A percentile compares a stretch with the other conserved stretches of the same genome.
Evolutionary conservation across 371 early-diverging fungal genomes (phyloP).

Genomic region (Saksenaea oblongispora): DNA sequence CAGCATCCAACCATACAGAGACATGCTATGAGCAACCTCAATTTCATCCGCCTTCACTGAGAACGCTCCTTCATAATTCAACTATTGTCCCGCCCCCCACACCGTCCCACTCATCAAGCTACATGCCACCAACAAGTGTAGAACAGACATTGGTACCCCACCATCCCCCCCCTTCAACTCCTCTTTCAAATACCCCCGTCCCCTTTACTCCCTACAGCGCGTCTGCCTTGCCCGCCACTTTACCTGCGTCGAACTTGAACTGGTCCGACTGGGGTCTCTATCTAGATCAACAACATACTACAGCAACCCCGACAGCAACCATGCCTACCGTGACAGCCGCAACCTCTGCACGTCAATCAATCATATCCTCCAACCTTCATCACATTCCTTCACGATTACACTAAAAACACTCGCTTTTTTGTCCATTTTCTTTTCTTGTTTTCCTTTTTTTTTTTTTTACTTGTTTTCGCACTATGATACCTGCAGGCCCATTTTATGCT

Average conservation of each 20-base stretch:
- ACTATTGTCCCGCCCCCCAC: not conserved
- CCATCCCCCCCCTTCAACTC: not conserved
- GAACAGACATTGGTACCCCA: not conserved
- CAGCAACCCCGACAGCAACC: not conserved
- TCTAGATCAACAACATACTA: slow-evolving; percentile 5
- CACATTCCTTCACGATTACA: not conserved
- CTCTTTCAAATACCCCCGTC: not conserved
- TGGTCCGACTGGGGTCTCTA: slow-evolving; percentile 15
- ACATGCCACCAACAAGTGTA: not conserved
- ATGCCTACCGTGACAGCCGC: not conserved
- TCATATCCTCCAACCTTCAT: not conserved
- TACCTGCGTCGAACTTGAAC: slow-evolving; percentile 9
- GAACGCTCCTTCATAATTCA: not conserved
- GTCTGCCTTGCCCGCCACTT: slow-evolving; percentile 8
- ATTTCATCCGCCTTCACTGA: not conserved
- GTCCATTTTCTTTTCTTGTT: not conserved
- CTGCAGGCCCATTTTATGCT: not conserved
- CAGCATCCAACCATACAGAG: not conserved
- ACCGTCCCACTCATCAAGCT: not conserved
- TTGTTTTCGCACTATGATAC: not conserved
- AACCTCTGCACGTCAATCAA: not conserved
- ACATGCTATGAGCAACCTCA: not conserved
- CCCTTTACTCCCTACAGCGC: slow-evolving; percentile 10
- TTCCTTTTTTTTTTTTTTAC: not conserved
- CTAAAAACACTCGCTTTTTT: not conserved